These are phyloP conservation scores for Torrubiella hemipterigena DNA, from an alignment of 2,329 filamentous ascomycete species.

Conservation along the genomic window DNA sequence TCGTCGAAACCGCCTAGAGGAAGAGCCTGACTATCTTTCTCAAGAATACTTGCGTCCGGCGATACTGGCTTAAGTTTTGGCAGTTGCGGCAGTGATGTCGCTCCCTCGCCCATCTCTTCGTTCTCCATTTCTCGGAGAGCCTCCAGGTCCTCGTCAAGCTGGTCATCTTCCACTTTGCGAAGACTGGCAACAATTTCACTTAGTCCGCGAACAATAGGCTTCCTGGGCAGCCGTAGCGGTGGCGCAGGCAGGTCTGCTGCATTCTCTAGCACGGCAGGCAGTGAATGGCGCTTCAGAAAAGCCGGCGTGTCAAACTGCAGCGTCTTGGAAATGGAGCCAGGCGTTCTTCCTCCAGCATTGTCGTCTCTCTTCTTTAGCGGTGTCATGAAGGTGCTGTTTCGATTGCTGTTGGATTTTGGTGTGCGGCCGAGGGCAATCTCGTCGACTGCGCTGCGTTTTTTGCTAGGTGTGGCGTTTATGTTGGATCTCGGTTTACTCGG, in stretches of 20 bases:
- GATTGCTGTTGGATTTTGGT: conserved; percentile 45
- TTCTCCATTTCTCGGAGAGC: conserved; percentile 60
- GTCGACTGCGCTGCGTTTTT: conserved; percentile 10
- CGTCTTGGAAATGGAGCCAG: conserved; percentile 39
- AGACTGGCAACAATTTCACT: conserved; percentile 64
- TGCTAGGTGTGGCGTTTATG: conserved; percentile 10
- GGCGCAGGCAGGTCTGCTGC: conserved; percentile 33
- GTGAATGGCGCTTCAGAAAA: conserved; percentile 43
- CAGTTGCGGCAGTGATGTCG: conserved; percentile 11
- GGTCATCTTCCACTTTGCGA: conserved; percentile 57
- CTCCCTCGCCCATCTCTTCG: conserved; percentile 18
- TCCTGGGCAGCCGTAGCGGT: conserved; percentile 42
- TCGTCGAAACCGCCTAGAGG: conserved; percentile 53
- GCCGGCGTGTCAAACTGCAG: conserved; percentile 57
- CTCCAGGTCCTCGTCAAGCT: conserved; percentile 62
- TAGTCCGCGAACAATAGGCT: conserved; percentile 54
- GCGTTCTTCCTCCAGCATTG: conserved; percentile 28
- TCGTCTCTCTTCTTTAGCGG: conserved; percentile 41
- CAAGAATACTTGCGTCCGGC: conserved; percentile 21
- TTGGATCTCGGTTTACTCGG: conserved; percentile 13
- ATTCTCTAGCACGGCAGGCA: conserved; percentile 45
- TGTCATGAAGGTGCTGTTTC: conserved; percentile 52
- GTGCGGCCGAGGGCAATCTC: conserved; percentile 29
- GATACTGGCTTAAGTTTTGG: conserved; percentile 11
- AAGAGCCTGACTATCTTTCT: conserved; percentile 31